Evolutionary conservation across 2,329 filamentous ascomycete genomes (phyloP).

Genomic region (Drechslerella stenobrocha): DNA sequence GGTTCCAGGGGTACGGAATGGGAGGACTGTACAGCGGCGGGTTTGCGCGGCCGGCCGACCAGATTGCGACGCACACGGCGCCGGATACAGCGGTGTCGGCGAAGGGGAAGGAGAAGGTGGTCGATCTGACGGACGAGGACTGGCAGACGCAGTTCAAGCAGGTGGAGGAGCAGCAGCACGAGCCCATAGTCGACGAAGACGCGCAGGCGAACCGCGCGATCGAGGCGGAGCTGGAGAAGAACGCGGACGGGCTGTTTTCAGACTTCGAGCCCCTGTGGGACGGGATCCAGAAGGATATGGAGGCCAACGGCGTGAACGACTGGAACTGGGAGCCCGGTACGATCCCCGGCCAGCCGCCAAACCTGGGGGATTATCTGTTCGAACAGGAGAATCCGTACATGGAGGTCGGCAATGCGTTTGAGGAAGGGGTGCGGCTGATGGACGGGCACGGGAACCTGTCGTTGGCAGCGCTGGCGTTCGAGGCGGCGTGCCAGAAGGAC

Average conservation of each 20-base stretch:
- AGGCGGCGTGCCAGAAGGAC: constrained; percentile 90
- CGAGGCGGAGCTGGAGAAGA: constrained; percentile 81
- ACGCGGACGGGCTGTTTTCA: constrained; percentile 70
- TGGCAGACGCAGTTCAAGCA: constrained; percentile 97
- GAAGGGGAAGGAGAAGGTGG: constrained; percentile 87
- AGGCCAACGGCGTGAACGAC: constrained; percentile 68
- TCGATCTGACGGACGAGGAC: constrained; percentile 88
- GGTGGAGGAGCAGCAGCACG: constrained; percentile 70
- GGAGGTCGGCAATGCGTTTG: constrained; percentile 79
- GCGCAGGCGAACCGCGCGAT: constrained; percentile 71
- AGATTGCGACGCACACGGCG: constrained; percentile 57
- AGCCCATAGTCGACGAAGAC: constrained; percentile 58
- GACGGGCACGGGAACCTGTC: constrained; percentile 91
- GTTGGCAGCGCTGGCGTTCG: constrained; percentile 88
- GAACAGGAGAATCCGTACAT: constrained; percentile 91
- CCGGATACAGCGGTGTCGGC: constrained; percentile 57
- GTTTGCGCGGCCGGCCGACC: constrained; percentile 57
- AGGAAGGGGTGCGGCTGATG: constrained; percentile 91
- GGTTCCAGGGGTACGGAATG: constrained; percentile 52
- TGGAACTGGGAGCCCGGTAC: constrained; percentile 68
- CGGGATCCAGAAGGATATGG: constrained; percentile 69
- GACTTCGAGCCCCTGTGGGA: constrained; percentile 90
- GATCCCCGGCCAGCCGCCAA: constrained; percentile 63
- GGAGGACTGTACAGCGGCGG: constrained; percentile 56
- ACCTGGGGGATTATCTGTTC: constrained; percentile 86